These are phyloP conservation scores for Nakaseomyces delphensis DNA, from an alignment of 1,139 yeast species.

Conservation along the genomic window DNA sequence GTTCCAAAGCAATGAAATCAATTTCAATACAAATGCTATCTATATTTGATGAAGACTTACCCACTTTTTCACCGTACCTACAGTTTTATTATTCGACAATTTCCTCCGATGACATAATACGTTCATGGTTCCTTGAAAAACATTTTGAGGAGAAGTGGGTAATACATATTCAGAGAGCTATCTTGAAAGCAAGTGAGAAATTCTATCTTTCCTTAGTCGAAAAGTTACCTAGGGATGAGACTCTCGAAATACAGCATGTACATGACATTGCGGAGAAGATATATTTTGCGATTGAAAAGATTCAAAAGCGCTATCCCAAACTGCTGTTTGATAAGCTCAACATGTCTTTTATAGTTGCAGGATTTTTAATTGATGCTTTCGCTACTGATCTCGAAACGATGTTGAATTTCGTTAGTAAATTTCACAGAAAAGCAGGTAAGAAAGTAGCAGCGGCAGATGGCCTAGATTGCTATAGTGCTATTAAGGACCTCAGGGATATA, in stretches of 20 bases:
- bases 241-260: conserved; percentile 50
- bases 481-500: conserved; percentile 49
- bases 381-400: conserved; percentile 24
- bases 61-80: conserved; percentile 53
- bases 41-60: conserved; percentile 46
- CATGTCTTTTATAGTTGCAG: conserved; percentile 49
- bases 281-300: conserved; percentile 40
- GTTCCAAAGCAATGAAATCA: conserved; percentile 41
- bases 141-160: conserved; percentile 41
- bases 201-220: conserved; percentile 52
- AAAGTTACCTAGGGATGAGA: conserved; percentile 56
- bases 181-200: conserved; percentile 46
- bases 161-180: conserved; percentile 40
- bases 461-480: conserved; percentile 47
- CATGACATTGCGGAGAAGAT: conserved; percentile 52
- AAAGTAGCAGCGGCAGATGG: conserved; percentile 52
- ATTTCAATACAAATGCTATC: conserved; percentile 40
- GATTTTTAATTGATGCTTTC: conserved; percentile 50
- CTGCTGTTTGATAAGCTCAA: conserved; percentile 54
- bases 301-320: conserved; percentile 54
- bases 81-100: conserved; percentile 45
- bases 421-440: conserved; percentile 30
- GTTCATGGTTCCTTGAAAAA: conserved; percentile 13
- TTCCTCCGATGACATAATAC: conserved; percentile 42
- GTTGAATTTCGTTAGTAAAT: background rate